A percentile compares a stretch with the other conserved stretches of the same genome.
Conservation (phyloP, 768 basidiomycete genomes). For the Leccinum truebloodii region DNA sequence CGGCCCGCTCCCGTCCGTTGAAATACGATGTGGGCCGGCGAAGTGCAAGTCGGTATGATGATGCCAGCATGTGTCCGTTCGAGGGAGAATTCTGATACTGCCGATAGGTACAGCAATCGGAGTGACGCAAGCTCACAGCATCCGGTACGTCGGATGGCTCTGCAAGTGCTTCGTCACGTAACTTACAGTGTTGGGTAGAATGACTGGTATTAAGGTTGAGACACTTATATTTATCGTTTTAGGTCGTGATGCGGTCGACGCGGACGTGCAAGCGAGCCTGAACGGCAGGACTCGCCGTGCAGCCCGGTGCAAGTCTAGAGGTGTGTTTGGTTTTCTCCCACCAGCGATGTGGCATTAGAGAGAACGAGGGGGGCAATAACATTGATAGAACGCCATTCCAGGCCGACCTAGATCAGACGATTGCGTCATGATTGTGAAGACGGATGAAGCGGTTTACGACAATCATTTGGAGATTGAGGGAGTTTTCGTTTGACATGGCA, state of each 20-base stretch:
- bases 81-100: slow-evolving; percentile 4
- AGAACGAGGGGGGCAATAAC: background rate
- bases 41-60: background rate
- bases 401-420: slow-evolving; percentile 4
- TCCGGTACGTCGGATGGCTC: background rate
- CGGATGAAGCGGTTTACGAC: slow-evolving; percentile 22
- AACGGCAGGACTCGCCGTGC: background rate
- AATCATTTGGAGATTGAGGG: slow-evolving; percentile 19
- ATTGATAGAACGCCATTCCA: background rate
- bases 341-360: slow-evolving; percentile 19
- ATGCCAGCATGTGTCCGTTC: background rate
- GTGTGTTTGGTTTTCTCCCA: background rate
- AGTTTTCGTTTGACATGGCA: slow-evolving; percentile 5
- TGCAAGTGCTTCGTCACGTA: background rate
- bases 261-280: background rate
- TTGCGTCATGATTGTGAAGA: slow-evolving; percentile 18
- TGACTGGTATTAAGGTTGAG: background rate
- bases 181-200: background rate
- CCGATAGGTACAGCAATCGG: background rate
- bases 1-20: slow-evolving; percentile 4
- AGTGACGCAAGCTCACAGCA: background rate
- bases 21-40: background rate
- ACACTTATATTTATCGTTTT: background rate
- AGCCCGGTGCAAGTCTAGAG: background rate
- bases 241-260: background rate